These are phyloP conservation scores for Tricholoma hemisulphureum DNA, from an alignment of 768 basidiomycete species.

Conservation along the genomic window DNA sequence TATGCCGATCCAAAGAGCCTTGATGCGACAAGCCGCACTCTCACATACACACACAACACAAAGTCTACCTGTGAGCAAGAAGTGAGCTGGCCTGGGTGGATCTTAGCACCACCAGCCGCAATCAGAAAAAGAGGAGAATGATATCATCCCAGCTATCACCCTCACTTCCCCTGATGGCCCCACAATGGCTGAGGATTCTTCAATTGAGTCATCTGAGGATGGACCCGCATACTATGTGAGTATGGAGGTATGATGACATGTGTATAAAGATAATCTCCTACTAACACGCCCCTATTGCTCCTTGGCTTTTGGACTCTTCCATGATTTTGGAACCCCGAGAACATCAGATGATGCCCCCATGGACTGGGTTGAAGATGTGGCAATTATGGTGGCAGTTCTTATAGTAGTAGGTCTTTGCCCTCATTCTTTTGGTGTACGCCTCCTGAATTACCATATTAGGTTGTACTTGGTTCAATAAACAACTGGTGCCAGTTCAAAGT, in stretches of 20 bases:
- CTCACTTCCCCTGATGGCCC: conserved; percentile 22
- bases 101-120: conserved; percentile 24
- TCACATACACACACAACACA: conserved; percentile 14
- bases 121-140: conserved; percentile 15
- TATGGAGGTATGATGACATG: conserved; percentile 56
- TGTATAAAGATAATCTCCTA: conserved; percentile 76
- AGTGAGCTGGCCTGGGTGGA: conserved; percentile 22
- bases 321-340: conserved; percentile 79
- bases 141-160: conserved; percentile 32
- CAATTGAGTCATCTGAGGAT: not conserved
- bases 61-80: conserved; percentile 4
- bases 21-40: conserved; percentile 33
- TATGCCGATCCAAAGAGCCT: conserved; percentile 85
- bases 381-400: conserved; percentile 71
- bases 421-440: not conserved
- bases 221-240: conserved; percentile 40
- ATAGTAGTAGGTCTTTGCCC: conserved; percentile 57
- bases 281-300: conserved; percentile 76
- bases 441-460: conserved; percentile 38
- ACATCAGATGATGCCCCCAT: conserved; percentile 67
- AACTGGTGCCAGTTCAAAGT: conserved; percentile 95
- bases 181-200: not conserved
- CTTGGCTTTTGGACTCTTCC: conserved; percentile 89
- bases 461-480: conserved; percentile 89
- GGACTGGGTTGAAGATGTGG: conserved; percentile 96